phyloP scores from a whole-genome alignment of 257 asterid genomes.

The Gardenia jasminoides region DNA sequence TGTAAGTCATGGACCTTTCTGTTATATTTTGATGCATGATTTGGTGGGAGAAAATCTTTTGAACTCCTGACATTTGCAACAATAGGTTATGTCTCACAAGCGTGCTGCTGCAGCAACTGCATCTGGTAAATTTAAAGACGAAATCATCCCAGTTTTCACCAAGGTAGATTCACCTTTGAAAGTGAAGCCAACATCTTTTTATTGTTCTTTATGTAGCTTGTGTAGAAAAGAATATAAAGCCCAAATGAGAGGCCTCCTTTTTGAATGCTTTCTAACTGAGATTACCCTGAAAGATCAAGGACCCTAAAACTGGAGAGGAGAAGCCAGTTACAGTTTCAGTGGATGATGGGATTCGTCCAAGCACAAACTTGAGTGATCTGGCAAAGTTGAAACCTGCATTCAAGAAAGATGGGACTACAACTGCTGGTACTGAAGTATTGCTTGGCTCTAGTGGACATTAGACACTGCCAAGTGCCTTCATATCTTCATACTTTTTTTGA shows the following conservation, averaged over 20 bases:
- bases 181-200: background rate
- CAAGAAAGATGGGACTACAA: slow-evolving; percentile 77
- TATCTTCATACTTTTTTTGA: background rate
- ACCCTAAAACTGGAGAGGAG: slow-evolving; percentile 61
- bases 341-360: slow-evolving; percentile 89
- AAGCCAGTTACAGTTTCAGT: slow-evolving; percentile 63
- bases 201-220: background rate
- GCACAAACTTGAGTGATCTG: slow-evolving; percentile 57
- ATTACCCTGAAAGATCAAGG: slow-evolving; percentile 50
- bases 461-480: background rate
- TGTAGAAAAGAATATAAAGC: background rate
- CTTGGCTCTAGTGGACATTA: background rate
- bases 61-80: slow-evolving; percentile 23
- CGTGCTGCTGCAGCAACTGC: slow-evolving; percentile 85
- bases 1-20: slow-evolving; percentile 38
- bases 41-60: background rate
- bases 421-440: slow-evolving; percentile 64
- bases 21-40: background rate
- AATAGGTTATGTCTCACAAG: slow-evolving; percentile 77
- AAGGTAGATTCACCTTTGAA: slow-evolving; percentile 45
- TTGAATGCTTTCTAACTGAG: slow-evolving; percentile 7
- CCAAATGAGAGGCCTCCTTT: background rate
- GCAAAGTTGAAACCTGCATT: slow-evolving; percentile 90
- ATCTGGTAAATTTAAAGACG: slow-evolving; percentile 86
- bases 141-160: slow-evolving; percentile 79